Base-by-base conservation (phyloP, 1,284 basidiomycete species). In the Cryptococcus maquisensis region DNA sequence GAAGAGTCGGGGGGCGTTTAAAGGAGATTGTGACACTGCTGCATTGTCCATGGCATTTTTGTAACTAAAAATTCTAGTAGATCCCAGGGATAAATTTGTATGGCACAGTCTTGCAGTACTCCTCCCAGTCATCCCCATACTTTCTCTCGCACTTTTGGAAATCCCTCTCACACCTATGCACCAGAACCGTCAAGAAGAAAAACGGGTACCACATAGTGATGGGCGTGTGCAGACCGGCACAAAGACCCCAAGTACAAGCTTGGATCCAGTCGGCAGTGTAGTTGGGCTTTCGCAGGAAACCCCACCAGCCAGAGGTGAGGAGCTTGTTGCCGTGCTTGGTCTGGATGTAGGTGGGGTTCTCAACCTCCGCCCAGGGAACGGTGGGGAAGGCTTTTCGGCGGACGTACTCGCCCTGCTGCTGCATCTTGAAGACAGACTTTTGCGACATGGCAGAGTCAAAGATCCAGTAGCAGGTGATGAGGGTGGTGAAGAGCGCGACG, bases 361-460 rank as follows among this genome's bases (percentile, higher is more conserved):
- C 77, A 62, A 97, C 78, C n/a, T 84, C 86, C 56, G 85, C 83
- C 76, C 90, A 84, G 0, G 95, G 95, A 24, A 97, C 80, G 71
- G 95, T 90, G 52, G 95, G 95, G 85, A 98, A 98, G 0, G 93
- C 87, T 68, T 86, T 86, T 68, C 93, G 87, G 78, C 87, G 88
- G 51, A 83, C 82, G 69, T 84, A 87, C 64, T 90, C 89, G 35
- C 91, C 92, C 69, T 92, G 90, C 41, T 88, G 87, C 74, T 96
- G 88, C 87, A 97, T 95, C 75, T 96, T 95, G 84, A 98, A 98
- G 61, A 87, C 85, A 61, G 90, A 94, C 80, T 98, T 99, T 72
- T 99, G 95, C 3, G 92, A 86, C 91, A 96, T 97, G 8, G 91
- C 45, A 15, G 61, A 82, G 72, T 98, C 95, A 81, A 90, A 98